Base-by-base conservation (phyloP, 805 yeast species). In the Ogataea ganodermae region DNA sequence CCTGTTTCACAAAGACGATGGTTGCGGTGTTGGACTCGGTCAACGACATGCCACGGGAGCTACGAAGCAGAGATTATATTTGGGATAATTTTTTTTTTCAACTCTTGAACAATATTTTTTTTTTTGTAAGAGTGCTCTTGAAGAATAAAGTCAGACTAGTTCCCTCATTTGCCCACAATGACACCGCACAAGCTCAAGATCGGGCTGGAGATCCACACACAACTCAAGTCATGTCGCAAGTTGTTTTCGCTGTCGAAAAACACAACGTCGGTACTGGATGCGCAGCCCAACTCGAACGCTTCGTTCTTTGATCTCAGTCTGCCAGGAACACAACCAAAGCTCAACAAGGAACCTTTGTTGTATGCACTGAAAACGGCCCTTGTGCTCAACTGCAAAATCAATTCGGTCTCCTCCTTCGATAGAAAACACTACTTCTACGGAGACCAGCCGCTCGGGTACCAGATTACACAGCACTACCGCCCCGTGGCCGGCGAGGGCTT, bases 391-490 rank as follows among this genome's bases (percentile, higher is more conserved):
- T 78, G 89, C 49, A 62, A 72, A 0, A 74, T 94, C 13, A 79
- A 78, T 48, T 53, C 66, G 0, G 53, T 60, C 6, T 86, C 92
- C 1, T 72, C 83, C 1, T 94, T 94, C 65, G 99, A 94, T 61
- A 73, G 99, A 55, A 94, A 94, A 66, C 99, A 94, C 64, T 94
- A 94, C 65, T 90, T 94, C 66, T 94, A 94, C 65, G 92, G 91
- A 1, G 99, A 94, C 65, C 98, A 94, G 63, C 99, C 99, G 0
- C 68, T 86, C 44, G 99, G 99, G 1, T 94, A 90, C 67, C 99
- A 94, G 64, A 86, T 94, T 42, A 94, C 99, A 0, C 99, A 94
- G 67, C 87, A 81, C 60, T 89, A 78, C 62, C 75, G 75, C 28
- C 97, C 98, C 1, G 71, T 88, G 39, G 94, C 97, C 1, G 70